Conservation (phyloP, 768 basidiomycete species). For the Hortiboletus campestris region DNA sequence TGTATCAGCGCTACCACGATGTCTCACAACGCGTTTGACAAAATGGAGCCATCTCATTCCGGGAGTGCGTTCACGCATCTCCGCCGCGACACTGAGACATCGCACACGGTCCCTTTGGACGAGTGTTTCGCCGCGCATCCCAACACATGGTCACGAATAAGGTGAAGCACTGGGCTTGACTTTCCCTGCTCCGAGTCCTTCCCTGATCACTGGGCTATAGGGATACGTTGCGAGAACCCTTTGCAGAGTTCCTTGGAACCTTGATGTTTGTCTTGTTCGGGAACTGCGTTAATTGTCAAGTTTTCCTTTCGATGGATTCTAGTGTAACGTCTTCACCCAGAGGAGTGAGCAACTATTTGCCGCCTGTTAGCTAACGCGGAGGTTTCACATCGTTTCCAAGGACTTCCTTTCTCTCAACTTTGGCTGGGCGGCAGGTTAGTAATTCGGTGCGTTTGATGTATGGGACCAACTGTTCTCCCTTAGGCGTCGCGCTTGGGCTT, state of each 20-base stretch:
- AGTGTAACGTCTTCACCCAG: slow-evolving; percentile 41
- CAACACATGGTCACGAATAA: slow-evolving; percentile 50
- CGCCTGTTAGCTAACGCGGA: background rate
- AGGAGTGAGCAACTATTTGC: slow-evolving; percentile 43
- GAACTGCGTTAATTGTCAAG: slow-evolving; percentile 52
- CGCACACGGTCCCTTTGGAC: background rate
- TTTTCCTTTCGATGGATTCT: slow-evolving; percentile 42
- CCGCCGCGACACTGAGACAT: background rate
- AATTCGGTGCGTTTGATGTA: background rate
- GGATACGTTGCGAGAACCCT: slow-evolving; percentile 47
- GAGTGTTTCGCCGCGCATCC: slow-evolving; percentile 29
- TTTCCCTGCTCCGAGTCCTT: background rate
- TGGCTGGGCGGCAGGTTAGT: slow-evolving; percentile 23
- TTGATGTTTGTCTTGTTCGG: slow-evolving; percentile 55
- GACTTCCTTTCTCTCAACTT: slow-evolving; percentile 18
- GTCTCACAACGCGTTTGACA: background rate
- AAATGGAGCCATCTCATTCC: background rate
- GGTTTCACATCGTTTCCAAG: slow-evolving; percentile 1
- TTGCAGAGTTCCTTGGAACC: slow-evolving; percentile 60
- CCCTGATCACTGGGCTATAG: slow-evolving; percentile 21
- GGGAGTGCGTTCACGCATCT: background rate
- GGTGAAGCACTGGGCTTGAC: slow-evolving; percentile 35
- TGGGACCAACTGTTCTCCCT: background rate
- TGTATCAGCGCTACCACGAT: background rate
- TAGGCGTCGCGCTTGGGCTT: slow-evolving; percentile 56